Percentiles rank a stretch among this genome's conserved stretches.
Conservation (phyloP, 495 filamentous ascomycete genomes). For the Penicillium maclennaniae region DNA sequence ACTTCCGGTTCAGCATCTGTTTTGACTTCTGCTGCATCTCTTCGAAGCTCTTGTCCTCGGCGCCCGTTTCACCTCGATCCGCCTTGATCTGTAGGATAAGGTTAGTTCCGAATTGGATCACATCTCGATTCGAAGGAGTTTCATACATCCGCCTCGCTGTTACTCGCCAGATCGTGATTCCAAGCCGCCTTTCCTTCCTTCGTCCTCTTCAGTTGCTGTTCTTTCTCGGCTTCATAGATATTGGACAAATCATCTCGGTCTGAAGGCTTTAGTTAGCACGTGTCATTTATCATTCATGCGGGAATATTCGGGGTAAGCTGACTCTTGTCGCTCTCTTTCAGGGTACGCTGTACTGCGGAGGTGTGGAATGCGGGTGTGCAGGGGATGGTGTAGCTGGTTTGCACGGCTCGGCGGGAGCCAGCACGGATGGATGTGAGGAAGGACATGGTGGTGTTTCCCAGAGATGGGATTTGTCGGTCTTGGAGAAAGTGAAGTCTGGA, state of each 20-base stretch:
- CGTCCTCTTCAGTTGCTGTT: conserved; percentile 62
- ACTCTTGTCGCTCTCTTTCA: conserved; percentile 40
- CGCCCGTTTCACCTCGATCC: conserved; percentile 53
- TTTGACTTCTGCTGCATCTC: conserved; percentile 52
- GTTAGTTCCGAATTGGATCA: not conserved
- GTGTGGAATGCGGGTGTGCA: conserved; percentile 30
- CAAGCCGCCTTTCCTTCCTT: conserved; percentile 76
- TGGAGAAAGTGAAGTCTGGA: not conserved
- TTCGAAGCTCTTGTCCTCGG: conserved; percentile 39
- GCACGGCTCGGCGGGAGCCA: conserved; percentile 20
- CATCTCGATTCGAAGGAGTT: not conserved
- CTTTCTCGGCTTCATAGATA: conserved; percentile 66
- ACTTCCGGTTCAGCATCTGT: conserved; percentile 25
- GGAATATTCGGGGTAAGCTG: conserved; percentile 3
- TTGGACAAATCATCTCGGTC: conserved; percentile 39
- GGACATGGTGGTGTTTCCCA: conserved; percentile 20
- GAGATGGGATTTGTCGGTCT: not conserved
- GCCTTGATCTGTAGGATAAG: conserved; percentile 55
- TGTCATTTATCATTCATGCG: not conserved
- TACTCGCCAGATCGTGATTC: conserved; percentile 73
- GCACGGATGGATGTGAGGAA: conserved; percentile 31
- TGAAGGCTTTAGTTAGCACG: conserved; percentile 11
- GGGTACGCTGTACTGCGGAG: conserved; percentile 18
- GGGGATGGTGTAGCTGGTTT: conserved; percentile 10
- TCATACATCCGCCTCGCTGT: conserved; percentile 73